A percentile compares a stretch with the other conserved stretches of the same genome.
Conservation (phyloP, 345 rosid species). For the Eucalyptus sp. region DNA sequence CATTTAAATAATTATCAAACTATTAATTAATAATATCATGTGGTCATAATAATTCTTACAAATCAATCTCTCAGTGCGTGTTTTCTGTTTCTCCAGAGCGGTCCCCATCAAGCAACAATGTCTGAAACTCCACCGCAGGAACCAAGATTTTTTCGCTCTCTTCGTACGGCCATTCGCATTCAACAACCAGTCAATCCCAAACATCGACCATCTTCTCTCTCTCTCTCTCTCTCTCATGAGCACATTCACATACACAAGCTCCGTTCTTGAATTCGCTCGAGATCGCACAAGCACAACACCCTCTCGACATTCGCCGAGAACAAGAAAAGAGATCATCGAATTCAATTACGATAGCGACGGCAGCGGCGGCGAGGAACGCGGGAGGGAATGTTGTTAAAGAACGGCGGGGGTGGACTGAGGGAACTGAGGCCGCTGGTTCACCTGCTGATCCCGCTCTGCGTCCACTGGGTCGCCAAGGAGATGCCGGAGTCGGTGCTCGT, state of each 20-base stretch:
- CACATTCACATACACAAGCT: not conserved
- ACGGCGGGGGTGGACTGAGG: conserved; percentile 1
- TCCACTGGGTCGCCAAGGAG: conserved; percentile 44
- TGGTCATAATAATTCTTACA: accelerated
- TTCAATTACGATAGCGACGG: not conserved
- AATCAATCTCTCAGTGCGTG: not conserved
- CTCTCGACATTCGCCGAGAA: not conserved
- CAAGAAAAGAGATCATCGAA: not conserved
- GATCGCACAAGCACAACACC: not conserved
- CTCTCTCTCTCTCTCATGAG: not conserved
- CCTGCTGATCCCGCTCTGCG: conserved; percentile 28
- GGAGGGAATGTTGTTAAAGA: not conserved
- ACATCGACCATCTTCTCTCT: not conserved
- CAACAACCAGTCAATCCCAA: not conserved
- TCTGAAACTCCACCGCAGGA: not conserved
- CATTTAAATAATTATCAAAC: no score
- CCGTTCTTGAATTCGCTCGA: not conserved
- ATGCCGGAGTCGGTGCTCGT: conserved; percentile 56
- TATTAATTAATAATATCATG: no score
- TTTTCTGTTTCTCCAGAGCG: not conserved
- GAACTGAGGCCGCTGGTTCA: conserved; percentile 35
- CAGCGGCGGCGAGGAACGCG: not conserved
- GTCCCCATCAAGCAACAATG: not conserved
- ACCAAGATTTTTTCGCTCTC: not conserved
- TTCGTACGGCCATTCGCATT: not conserved